Evolutionary conservation across 208 protist genomes (phyloP), one percentile per base, ranked within the genome.

Genomic region (Balamuthia mandrillaris): DNA sequence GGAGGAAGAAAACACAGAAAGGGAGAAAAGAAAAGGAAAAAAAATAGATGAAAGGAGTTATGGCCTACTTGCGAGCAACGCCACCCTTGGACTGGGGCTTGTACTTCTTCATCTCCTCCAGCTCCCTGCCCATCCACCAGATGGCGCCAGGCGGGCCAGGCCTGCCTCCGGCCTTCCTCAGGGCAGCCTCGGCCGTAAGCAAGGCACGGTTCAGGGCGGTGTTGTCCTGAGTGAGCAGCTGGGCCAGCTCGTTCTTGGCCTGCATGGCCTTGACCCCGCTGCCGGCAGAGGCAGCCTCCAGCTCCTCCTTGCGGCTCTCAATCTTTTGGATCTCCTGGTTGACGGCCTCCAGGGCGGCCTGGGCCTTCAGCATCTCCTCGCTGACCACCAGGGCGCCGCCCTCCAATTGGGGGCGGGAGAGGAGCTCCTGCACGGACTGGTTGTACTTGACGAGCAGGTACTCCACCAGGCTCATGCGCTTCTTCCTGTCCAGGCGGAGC

Each of bases 111-210:
- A 54, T 49, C 60, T 84, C 77, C 1, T 14, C 35, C 6, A 84
- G 77, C 24, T 84, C 77, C 21, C 77, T 47, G 10, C 47, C 58
- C 9, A 84, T 39, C 58, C 54, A 84, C 77, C 77, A 84, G 12
- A 84, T 74, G 39, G 31, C 54, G 27, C 75, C 58, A n/a, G n/a
- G n/a, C n/a, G n/a, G n/a, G n/a, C n/a, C n/a, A n/a, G n/a, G n/a
- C n/a, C n/a, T n/a, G n/a, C n/a, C n/a, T 68, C 29, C 16, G 39
- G 84, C 86, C 72, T 88, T 88, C 24, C 86, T n/a, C 5, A 88
- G 31, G 35, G 84, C 84, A 4, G 86, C 86, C 49, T 88, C 86
- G 35, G 86, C 86, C 9, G 58, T 75, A 47, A 88, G 24, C 49
- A 87, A 5, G 18, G 79, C 68, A 7, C 74, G 81, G 84, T 88